Base-by-base conservation (phyloP, 129 eudicot species). In the Artemisia annua region DNA sequence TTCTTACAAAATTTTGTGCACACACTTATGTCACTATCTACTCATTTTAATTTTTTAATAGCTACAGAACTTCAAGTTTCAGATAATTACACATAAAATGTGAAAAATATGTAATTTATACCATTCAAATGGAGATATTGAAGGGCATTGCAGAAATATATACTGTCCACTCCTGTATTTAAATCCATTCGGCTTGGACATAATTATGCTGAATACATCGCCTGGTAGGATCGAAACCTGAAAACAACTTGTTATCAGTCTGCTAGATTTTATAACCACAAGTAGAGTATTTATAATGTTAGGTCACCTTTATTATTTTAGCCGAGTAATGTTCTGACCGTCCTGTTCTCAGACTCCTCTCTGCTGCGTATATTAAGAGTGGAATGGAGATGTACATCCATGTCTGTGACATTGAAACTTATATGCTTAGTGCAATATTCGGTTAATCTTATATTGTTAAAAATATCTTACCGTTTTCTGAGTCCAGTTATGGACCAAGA, bases 311-410 rank as follows among this genome's bases (percentile, higher is more conserved):
- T 74, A 90, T 56, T 72, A 95, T 91, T 81, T 75, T 88, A 20
- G 88, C 95, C 20, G 90, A 76, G 67, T 80, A 82, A 20, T 81
- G 88, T 79, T 91, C 88, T 58, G 97, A 95, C 22, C 99, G 82
- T 66, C 91, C 85, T 48, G 91, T 88, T 71, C 97, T 85, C 81
- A 95, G 66, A 67, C 82, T 80, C 72, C 99, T 80, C 69, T 91
- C 97, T 28, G 89, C 89, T 24, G 83, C 67, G 62, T 95, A 91
- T 56, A 95, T 82, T 50, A 91, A 16, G 55, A 95, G 79, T 16
- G 99, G 99, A 73, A 88, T 67, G n/a, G 90, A 81, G 57, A 91
- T 90, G 76, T 91, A 91, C 97, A 91, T 91, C 99, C 99, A 95
- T 59, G 95, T 88, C 99, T 95, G 88, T 7, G 8, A 82, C 60